Evolutionary conservation across 108 stramenopile genomes (phyloP).

Genomic region (Discostella pseudostelligera): DNA sequence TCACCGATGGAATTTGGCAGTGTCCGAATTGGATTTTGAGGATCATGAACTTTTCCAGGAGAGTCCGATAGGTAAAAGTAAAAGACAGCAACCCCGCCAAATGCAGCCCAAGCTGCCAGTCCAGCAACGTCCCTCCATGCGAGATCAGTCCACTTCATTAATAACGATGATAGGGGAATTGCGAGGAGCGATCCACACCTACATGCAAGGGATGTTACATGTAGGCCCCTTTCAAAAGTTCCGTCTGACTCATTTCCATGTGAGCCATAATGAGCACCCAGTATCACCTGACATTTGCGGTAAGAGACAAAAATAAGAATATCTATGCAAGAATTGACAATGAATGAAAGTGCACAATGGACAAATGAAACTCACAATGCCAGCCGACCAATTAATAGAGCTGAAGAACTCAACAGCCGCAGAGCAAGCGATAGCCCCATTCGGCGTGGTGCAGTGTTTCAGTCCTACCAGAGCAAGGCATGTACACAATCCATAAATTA

Average conservation of each 20-base stretch:
- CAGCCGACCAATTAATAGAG: constrained; percentile 72
- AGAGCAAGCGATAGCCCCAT: constrained; percentile 54
- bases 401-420: constrained; percentile 73
- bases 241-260: constrained; percentile 33
- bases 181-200: constrained; percentile 70
- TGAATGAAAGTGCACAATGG: not conserved
- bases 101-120: constrained; percentile 51
- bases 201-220: constrained; percentile 66
- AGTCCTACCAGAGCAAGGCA: constrained; percentile 53
- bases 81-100: constrained; percentile 51
- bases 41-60: constrained; percentile 59
- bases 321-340: not conserved
- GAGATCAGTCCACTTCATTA: constrained; percentile 50
- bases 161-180: constrained; percentile 56
- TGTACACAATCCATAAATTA: constrained; percentile 49
- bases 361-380: constrained; percentile 47
- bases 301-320: not conserved
- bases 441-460: constrained; percentile 40
- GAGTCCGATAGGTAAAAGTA: constrained; percentile 66
- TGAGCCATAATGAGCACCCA: constrained; percentile 70
- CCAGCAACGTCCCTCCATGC: constrained; percentile 63
- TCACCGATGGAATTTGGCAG: constrained; percentile 11
- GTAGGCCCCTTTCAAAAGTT: constrained; percentile 69
- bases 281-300: constrained; percentile 1
- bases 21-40: constrained; percentile 72